phyloP scores from a whole-genome alignment of 1,139 yeast species.

The Scheffersomyces quercinus region DNA sequence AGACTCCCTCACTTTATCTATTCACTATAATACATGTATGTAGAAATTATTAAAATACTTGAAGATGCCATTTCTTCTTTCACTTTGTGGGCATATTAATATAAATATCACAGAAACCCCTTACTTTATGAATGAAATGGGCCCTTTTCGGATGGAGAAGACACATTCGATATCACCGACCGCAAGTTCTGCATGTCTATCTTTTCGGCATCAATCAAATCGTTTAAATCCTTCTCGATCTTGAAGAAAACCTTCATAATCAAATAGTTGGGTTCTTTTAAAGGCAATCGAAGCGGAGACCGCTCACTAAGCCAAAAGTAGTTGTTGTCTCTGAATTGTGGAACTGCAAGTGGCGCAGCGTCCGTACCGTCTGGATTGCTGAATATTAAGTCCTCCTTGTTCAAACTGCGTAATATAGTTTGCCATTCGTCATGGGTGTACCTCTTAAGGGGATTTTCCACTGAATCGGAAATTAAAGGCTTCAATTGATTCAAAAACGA shows the following conservation, averaged over 20 bases:
- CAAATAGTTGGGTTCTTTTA: conserved; percentile 66
- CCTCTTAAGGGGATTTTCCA: conserved; percentile 31
- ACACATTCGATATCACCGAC: background rate
- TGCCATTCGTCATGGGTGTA: conserved; percentile 36
- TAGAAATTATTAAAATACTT: too few species aligned
- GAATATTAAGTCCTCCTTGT: conserved; percentile 2
- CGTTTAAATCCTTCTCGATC: conserved; percentile 10
- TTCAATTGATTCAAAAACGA: conserved; percentile 22
- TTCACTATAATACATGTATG: too few species aligned
- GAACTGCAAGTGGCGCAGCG: background rate
- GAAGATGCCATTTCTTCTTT: too few species aligned
- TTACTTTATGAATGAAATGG: too few species aligned
- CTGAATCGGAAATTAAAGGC: conserved; percentile 31
- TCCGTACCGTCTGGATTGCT: background rate
- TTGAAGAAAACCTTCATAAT: conserved; percentile 41
- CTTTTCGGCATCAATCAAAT: conserved; percentile 1
- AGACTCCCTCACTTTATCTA: too few species aligned
- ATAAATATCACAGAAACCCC: too few species aligned
- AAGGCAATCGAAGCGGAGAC: conserved; percentile 68
- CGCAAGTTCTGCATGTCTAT: background rate
- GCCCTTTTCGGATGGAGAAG: background rate
- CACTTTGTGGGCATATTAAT: too few species aligned
- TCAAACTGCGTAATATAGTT: conserved; percentile 21
- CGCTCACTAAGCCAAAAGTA: conserved; percentile 56
- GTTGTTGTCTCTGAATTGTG: conserved; percentile 15